phyloP scores from a whole-genome alignment of 2,329 filamentous ascomycete genomes.

The Camillea tinctor region DNA sequence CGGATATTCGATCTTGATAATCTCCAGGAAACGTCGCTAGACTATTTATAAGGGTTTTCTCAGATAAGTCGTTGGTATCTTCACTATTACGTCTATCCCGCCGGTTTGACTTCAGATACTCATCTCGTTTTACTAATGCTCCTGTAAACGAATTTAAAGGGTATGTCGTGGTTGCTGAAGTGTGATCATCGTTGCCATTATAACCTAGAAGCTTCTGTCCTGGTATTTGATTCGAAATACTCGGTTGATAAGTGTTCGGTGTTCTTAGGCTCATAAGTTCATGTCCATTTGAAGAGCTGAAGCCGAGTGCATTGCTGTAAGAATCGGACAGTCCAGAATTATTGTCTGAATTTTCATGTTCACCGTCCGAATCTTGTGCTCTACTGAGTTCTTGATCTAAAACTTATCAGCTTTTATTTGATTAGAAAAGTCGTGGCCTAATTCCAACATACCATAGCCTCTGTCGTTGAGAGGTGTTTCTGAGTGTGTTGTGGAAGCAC shows the following conservation, averaged over 20 bases:
- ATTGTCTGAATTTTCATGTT: no score
- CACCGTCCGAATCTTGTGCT: no score
- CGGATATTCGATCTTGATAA: constrained; percentile 1
- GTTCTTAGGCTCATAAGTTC: no score
- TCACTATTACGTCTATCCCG: not conserved
- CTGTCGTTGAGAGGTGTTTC: no score
- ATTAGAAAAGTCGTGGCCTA: not conserved
- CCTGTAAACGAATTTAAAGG: not conserved
- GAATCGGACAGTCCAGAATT: no score
- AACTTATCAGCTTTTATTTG: no score
- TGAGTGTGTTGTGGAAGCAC: not conserved
- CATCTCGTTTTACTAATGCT: not conserved
- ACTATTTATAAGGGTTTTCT: constrained; percentile 1
- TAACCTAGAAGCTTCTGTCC: not conserved
- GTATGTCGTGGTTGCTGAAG: not conserved
- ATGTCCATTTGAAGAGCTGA: no score
- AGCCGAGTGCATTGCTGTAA: no score
- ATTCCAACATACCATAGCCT: not conserved
- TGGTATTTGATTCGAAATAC: no score
- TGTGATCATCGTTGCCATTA: not conserved
- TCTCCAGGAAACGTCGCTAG: constrained; percentile 1
- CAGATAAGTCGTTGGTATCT: not conserved
- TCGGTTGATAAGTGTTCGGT: no score
- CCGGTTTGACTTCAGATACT: not conserved
- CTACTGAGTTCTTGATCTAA: no score